A percentile compares a stretch with the other conserved stretches of the same genome.
These are phyloP conservation scores for Cercospora sp. DNA, from an alignment of 2,329 filamentous ascomycete species.

Conservation along the genomic window DNA sequence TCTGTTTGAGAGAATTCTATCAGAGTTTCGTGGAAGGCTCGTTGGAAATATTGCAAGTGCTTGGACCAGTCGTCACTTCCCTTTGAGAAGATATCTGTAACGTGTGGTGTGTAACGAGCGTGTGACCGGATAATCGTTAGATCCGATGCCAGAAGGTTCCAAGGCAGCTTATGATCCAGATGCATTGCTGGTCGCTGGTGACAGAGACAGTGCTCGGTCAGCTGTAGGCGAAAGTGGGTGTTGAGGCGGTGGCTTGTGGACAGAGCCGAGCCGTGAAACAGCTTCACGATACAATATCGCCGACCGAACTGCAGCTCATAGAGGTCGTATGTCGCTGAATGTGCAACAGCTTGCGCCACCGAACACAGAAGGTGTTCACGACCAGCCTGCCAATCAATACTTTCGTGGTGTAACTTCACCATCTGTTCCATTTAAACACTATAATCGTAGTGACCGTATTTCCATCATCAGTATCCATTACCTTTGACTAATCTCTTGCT, in stretches of 20 bases:
- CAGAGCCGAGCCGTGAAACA: neutral
- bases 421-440: neutral
- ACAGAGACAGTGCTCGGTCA: neutral
- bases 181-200: neutral
- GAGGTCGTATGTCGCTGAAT: neutral
- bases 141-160: neutral
- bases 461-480: neutral
- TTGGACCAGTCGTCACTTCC: neutral
- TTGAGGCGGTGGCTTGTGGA: neutral
- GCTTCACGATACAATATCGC: neutral
- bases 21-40: neutral
- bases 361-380: too few relatives aligned
- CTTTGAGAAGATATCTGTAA: neutral
- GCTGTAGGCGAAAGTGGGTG: neutral
- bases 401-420: neutral
- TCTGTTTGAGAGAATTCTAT: neutral
- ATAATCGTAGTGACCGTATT: neutral
- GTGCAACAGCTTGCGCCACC: neutral
- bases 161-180: neutral
- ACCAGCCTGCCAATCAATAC: neutral
- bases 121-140: neutral
- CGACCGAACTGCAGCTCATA: neutral
- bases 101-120: neutral
- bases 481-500: neutral
- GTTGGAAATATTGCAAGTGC: neutral